Base-by-base conservation (phyloP, 2,329 filamentous ascomycete species). In the Ascochyta fabae region DNA sequence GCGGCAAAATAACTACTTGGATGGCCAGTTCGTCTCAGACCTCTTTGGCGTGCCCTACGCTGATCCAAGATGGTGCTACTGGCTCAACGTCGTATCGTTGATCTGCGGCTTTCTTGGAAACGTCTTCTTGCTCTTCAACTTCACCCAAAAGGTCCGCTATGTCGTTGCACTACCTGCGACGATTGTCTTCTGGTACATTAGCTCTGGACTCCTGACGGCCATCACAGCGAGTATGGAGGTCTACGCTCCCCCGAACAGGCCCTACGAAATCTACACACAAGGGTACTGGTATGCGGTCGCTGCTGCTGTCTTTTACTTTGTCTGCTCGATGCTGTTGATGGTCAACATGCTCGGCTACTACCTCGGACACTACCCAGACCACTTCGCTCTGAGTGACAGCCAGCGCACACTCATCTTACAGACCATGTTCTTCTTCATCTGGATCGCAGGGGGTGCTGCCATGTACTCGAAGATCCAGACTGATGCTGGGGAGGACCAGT, bases 331-430 rank as follows among this genome's bases (percentile, higher is more conserved):
- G 41, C 82, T 96, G 34, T 86, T 96, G 75, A 84, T 89, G 61
- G 75, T 91, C 51, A 96, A 94, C 22, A 91, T 94, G 77, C 82
- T 88, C 52, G 92, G 92, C 8, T 93, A 92, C 42, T 84, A 86
- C 53, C 77, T 88, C 0, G 87, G 87, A 0, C 89, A 91, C 63
- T 96, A 96, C 66, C 83, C 83, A 6, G 88, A 91, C 64, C 88
- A 92, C 67, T 96, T 96, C 64, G 80, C 83, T 4, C 81, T 96
- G 23, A 93, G 89, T 0, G 85, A 88, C 48, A 89, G 88, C 58
- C 93, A 97, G 74, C 85, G 93, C 9, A 96, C 91, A 0, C 79
- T 97, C 22, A 96, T 97, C 81, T 77, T 96, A 26, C 93, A 97
- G 75, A 96, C 92, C 1, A 96, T 96, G 75, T 79, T 90, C 51